phyloP scores from a whole-genome alignment of 225 moss, liverwort and hornwort species.

The Polytrichum formosum region DNA sequence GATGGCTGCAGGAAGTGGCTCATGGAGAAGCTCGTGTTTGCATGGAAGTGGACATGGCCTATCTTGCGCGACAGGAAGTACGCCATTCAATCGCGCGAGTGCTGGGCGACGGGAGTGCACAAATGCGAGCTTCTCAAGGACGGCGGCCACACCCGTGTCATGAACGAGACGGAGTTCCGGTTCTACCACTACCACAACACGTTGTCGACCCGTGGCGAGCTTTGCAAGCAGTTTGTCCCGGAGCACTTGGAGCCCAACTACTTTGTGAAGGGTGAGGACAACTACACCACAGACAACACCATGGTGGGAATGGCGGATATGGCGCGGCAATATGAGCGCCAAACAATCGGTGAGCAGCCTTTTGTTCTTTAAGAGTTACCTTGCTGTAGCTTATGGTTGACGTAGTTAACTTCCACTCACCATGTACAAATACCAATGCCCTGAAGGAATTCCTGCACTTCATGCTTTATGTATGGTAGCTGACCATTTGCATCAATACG shows the following conservation, averaged over 20 bases:
- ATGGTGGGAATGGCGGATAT: neutral
- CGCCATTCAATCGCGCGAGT: neutral
- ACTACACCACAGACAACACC: neutral
- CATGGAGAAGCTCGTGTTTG: conserved; percentile 6
- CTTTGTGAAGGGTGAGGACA: neutral
- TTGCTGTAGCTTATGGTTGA: no score
- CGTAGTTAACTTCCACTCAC: no score
- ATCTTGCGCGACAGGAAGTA: neutral
- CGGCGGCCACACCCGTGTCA: neutral
- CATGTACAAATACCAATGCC: no score
- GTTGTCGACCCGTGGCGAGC: neutral
- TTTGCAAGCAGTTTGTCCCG: neutral
- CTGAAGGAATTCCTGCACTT: no score
- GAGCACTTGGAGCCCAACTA: neutral
- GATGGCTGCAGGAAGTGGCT: neutral
- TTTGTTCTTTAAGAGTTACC: neutral
- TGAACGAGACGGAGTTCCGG: neutral
- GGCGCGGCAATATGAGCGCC: neutral
- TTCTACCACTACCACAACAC: conserved; percentile 2
- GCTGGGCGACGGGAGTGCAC: conserved; percentile 2
- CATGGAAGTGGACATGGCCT: neutral
- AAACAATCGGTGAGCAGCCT: neutral
- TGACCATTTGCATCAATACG: no score
- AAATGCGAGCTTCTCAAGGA: neutral
- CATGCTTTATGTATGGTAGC: no score